These are phyloP conservation scores for Phialophora tarda DNA, from an alignment of 2,329 filamentous ascomycete genomes.

Conservation along the genomic window DNA sequence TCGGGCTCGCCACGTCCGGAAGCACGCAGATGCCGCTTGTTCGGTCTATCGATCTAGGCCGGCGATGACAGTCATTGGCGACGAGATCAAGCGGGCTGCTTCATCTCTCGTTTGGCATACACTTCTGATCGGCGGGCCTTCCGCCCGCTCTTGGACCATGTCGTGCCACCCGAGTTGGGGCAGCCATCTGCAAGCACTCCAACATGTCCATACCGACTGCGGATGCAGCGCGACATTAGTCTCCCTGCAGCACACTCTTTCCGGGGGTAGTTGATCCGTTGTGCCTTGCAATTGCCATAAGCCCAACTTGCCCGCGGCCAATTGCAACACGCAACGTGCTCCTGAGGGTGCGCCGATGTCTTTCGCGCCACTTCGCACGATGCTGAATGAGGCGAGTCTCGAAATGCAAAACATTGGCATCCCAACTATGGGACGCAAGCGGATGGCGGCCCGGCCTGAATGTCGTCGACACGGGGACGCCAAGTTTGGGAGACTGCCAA, in stretches of 20 bases:
- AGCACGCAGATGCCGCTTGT: slow-evolving; percentile 45
- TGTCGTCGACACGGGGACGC: neutral
- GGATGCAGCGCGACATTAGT: slow-evolving; percentile 4
- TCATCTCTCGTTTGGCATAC: neutral
- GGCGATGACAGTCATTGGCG: slow-evolving; percentile 38
- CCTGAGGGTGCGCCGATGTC: neutral
- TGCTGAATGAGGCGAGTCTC: neutral
- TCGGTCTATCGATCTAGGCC: slow-evolving; percentile 54
- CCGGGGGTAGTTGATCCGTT: neutral
- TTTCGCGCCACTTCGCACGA: neutral
- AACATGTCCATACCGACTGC: neutral
- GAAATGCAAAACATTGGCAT: neutral
- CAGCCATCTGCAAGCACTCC: neutral
- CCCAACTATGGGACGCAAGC: neutral
- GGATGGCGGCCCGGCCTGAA: slow-evolving; percentile 3
- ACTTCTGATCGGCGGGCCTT: neutral
- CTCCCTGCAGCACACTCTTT: slow-evolving; percentile 8
- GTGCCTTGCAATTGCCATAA: neutral
- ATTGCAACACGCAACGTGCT: neutral
- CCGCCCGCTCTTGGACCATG: neutral
- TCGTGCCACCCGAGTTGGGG: slow-evolving; percentile 3
- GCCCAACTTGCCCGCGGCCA: neutral
- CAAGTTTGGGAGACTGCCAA: neutral
- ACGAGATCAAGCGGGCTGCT: slow-evolving; percentile 6
- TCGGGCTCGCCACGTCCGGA: slow-evolving; percentile 49